Evolutionary conservation across 2,329 filamentous ascomycete genomes (phyloP).

Genomic region (Venturia oleaginea): DNA sequence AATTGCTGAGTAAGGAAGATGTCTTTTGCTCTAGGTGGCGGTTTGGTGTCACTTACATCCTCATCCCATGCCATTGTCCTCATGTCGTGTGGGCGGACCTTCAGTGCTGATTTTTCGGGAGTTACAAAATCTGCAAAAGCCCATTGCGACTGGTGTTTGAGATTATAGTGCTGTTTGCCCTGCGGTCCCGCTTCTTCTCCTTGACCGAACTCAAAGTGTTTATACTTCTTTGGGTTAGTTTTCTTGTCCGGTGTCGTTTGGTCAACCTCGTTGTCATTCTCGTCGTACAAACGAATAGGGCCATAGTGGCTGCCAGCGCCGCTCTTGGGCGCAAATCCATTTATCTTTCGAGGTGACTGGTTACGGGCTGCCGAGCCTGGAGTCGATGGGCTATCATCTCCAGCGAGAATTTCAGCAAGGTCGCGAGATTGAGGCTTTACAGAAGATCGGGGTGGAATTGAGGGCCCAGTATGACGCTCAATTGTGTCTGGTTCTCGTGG

Average conservation of each 20-base stretch:
- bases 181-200: constrained; percentile 37
- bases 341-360: constrained; percentile 27
- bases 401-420: constrained; percentile 57
- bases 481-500: constrained; percentile 49
- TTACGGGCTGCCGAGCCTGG: constrained; percentile 6
- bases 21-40: background rate
- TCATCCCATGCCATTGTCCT: constrained; percentile 70
- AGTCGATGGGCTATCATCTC: constrained; percentile 9
- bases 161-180: constrained; percentile 22
- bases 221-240: constrained; percentile 64
- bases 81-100: constrained; percentile 57
- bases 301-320: constrained; percentile 43
- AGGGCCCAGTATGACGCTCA: constrained; percentile 27
- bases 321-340: constrained; percentile 32
- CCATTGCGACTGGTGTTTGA: constrained; percentile 68
- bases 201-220: constrained; percentile 76
- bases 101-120: constrained; percentile 63
- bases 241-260: constrained; percentile 31
- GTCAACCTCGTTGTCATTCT: constrained; percentile 39
- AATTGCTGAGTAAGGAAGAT: background rate
- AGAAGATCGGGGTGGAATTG: constrained; percentile 56
- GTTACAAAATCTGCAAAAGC: constrained; percentile 81
- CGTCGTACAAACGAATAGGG: constrained; percentile 48
- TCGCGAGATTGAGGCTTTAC: constrained; percentile 61
- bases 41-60: constrained; percentile 25